phyloP scores from a whole-genome alignment of 306 rosid species.

The Medicago truncatula region DNA sequence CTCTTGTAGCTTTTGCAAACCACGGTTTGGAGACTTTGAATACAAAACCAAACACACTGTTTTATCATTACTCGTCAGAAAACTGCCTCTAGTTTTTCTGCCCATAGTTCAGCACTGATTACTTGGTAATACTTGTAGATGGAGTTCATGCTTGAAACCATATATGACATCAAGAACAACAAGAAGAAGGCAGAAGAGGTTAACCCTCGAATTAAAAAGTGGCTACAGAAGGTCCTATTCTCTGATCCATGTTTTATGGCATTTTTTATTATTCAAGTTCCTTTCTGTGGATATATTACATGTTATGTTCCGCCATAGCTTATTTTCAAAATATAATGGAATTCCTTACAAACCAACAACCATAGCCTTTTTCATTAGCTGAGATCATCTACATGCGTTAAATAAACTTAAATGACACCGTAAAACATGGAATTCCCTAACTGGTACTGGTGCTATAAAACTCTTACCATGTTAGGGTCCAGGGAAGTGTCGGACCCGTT shows the following conservation, averaged over 20 bases:
- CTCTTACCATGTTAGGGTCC: neutral
- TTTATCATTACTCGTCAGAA: slow-evolving; percentile 5
- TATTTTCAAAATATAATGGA: slow-evolving; percentile 14
- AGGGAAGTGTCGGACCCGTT: slow-evolving; percentile 7
- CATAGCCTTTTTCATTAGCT: neutral
- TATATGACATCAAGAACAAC: slow-evolving; percentile 96
- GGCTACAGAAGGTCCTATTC: slow-evolving; percentile 85
- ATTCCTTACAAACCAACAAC: slow-evolving; percentile 3
- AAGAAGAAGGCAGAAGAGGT: slow-evolving; percentile 81
- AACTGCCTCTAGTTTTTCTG: slow-evolving; percentile 18
- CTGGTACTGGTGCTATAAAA: neutral
- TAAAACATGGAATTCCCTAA: neutral
- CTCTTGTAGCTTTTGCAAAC: slow-evolving; percentile 17
- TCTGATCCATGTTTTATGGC: slow-evolving; percentile 32
- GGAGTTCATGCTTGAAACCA: slow-evolving; percentile 97
- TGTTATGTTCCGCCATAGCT: slow-evolving; percentile 12
- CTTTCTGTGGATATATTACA: neutral
- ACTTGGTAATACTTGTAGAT: slow-evolving; percentile 64
- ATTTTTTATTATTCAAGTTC: slow-evolving; percentile 29
- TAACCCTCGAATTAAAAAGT: slow-evolving; percentile 78
- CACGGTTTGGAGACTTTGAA: neutral
- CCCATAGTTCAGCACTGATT: slow-evolving; percentile 35
- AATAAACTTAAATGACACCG: neutral
- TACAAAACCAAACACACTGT: neutral
- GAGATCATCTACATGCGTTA: neutral